phyloP scores from a whole-genome alignment of 805 yeast genomes.

The Candida adriatica region DNA sequence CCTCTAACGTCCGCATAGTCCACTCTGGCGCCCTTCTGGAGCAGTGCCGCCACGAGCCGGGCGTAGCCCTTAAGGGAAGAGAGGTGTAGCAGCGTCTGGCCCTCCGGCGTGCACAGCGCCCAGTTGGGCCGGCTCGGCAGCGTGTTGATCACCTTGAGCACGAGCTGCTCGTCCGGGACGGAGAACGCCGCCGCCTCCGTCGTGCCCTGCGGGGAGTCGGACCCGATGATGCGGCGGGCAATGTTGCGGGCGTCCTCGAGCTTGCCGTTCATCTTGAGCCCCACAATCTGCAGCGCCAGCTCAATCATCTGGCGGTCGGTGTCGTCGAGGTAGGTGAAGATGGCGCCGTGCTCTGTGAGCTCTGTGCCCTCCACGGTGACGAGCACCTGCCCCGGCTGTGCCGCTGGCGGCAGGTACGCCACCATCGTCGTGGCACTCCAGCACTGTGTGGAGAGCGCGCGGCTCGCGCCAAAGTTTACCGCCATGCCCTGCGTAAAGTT shows the following conservation, averaged over 20 bases:
- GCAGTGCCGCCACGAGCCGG: constrained; percentile 52
- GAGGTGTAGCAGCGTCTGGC: constrained; percentile 84
- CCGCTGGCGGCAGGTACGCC: constrained; percentile 88
- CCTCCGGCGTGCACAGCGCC: constrained; percentile 74
- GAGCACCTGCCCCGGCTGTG: constrained; percentile 83
- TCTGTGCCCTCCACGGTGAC: constrained; percentile 57
- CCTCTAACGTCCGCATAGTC: constrained; percentile 77
- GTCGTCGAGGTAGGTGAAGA: constrained; percentile 91
- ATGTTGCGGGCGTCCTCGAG: constrained; percentile 92
- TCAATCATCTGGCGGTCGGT: constrained; percentile 93
- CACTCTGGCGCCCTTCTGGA: constrained; percentile 59
- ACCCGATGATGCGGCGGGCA: constrained; percentile 84
- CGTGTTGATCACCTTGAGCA: constrained; percentile 53
- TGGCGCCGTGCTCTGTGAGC: constrained; percentile 22
- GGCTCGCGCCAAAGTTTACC: constrained; percentile 81
- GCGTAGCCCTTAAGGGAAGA: constrained; percentile 72
- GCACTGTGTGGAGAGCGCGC: constrained; percentile 81
- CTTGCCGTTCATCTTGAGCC: constrained; percentile 93
- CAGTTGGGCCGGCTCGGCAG: constrained; percentile 70
- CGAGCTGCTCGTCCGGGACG: constrained; percentile 30
- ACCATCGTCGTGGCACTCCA: constrained; percentile 95
- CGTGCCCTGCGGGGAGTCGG: constrained; percentile 22
- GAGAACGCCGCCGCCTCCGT: constrained; percentile 2
- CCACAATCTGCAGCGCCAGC: constrained; percentile 92
- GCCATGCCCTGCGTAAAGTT: constrained; percentile 77